Conservation (phyloP, 176 grass and related monocot species). For the Raddia distichophylla region DNA sequence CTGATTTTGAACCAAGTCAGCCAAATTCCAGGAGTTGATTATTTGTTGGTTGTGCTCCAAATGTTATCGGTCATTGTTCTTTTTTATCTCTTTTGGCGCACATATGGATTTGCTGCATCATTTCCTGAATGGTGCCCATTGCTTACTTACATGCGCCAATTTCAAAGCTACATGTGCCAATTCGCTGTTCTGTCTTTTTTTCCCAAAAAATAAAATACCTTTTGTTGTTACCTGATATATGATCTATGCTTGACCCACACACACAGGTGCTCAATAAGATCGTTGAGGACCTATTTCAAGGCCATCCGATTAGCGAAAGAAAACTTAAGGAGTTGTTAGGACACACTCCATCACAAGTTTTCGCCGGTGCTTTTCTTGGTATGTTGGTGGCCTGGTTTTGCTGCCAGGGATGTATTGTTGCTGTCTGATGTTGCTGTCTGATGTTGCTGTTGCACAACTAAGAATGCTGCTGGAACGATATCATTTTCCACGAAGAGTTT, state of each 20-base stretch:
- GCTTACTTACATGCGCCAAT: not conserved
- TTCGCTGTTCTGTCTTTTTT: not conserved
- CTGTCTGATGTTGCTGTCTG: slow-evolving; percentile 45
- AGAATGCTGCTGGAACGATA: slow-evolving; percentile 31
- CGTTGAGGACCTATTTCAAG: slow-evolving; percentile 93
- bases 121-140: not conserved
- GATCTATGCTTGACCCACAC: not conserved
- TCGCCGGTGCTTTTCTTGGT: slow-evolving; percentile 84
- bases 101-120: not conserved
- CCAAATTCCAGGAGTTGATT: not conserved
- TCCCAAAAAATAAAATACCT: too few relatives aligned
- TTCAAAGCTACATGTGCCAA: not conserved
- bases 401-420: slow-evolving; percentile 77
- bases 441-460: slow-evolving; percentile 23
- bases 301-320: slow-evolving; percentile 93
- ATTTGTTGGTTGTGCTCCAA: not conserved
- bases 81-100: not conserved
- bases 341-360: slow-evolving; percentile 91
- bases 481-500: slow-evolving; percentile 10
- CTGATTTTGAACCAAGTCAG: not conserved
- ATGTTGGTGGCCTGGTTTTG: slow-evolving; percentile 82
- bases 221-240: slow-evolving; percentile 1
- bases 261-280: slow-evolving; percentile 97
- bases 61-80: not conserved
- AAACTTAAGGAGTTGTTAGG: slow-evolving; percentile 94